Evolutionary conservation across 1,284 basidiomycete genomes (phyloP), one percentile per base, ranked within the genome.

Genomic region (Waitea zeae): DNA sequence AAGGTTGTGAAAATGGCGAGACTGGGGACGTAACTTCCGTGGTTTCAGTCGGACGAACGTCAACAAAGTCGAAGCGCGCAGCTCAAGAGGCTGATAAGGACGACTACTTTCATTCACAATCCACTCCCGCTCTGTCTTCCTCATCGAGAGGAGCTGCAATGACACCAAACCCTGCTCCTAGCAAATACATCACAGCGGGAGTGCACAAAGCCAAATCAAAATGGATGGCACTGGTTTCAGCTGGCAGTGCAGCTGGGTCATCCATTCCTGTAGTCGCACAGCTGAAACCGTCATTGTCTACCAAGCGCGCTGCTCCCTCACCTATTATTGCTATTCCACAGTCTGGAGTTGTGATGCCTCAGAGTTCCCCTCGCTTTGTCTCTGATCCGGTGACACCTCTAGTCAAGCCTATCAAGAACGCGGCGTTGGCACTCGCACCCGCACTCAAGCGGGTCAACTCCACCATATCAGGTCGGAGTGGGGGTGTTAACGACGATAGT

Each of bases 131-230:
- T 9, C n/a, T n/a, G 9, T n/a, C 24, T 26, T n/a, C 24, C 24
- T n/a, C 33, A 17, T 13, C 5, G 5, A 12, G 4, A 15, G 26
- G 9, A 47, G 43, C 30, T 42, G 44, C 17, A 18, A 44, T 42
- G 35, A 38, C 47, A 5, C 33, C 42, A 2, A 47, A 46, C n/a
- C 33, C 51, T 19, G 38, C 45, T 17, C 47, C 46, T 40, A 67
- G 63, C 38, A 41, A 58, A n/a, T 56, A 56, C 38, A 41, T 65
- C 14, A 46, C 56, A 6, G 47, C 51, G 17, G 62, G 62, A n/a
- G 69, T 63, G 7, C 61, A 63, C 37, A 74, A 67, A 43, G 67
- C 67, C 19, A 78, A 71, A 46, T 50, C 58, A 20, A 75, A 70
- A 47, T 74, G 67, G 66, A 48, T 67, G 26, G 48, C 65, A 3